phyloP scores from a whole-genome alignment of 208 protist species.

The Trypanosoma theileri region DNA sequence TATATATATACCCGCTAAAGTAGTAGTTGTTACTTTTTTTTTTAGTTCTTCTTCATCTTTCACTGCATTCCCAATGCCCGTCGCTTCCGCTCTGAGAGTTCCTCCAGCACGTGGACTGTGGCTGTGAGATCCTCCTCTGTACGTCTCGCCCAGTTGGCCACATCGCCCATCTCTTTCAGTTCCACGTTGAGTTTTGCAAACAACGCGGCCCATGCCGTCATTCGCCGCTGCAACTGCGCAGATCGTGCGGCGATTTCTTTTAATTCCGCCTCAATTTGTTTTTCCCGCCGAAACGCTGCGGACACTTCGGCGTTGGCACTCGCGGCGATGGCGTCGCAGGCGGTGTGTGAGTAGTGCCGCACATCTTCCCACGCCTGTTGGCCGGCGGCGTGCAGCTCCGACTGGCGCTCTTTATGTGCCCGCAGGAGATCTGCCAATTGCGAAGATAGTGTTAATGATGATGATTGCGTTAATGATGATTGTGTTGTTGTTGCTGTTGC shows the following conservation, averaged over 20 bases:
- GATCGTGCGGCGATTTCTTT: conserved; percentile 13
- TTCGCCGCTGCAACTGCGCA: conserved; percentile 12
- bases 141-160: conserved; percentile 22
- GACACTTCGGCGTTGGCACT: background rate
- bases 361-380: conserved; percentile 10
- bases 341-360: background rate
- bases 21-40: too few relatives aligned
- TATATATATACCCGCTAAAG: background rate
- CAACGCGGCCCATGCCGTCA: conserved; percentile 16
- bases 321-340: conserved; percentile 1
- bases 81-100: conserved; percentile 15
- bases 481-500: background rate
- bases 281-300: conserved; percentile 15
- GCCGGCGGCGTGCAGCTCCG: background rate
- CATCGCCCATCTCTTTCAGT: conserved; percentile 28
- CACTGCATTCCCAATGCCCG: conserved; percentile 12
- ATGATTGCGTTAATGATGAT: background rate
- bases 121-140: conserved; percentile 22
- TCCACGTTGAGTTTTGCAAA: conserved; percentile 22
- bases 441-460: background rate
- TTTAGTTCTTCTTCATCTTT: background rate
- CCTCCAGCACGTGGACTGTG: conserved; percentile 19
- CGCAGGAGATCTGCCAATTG: background rate
- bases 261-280: conserved; percentile 22
- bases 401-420: conserved; percentile 12